Percentiles rank a stretch among this genome's conserved stretches.
Evolutionary conservation across 1,284 basidiomycete species (phyloP).

Genomic region (Rhodotorula sp.): DNA sequence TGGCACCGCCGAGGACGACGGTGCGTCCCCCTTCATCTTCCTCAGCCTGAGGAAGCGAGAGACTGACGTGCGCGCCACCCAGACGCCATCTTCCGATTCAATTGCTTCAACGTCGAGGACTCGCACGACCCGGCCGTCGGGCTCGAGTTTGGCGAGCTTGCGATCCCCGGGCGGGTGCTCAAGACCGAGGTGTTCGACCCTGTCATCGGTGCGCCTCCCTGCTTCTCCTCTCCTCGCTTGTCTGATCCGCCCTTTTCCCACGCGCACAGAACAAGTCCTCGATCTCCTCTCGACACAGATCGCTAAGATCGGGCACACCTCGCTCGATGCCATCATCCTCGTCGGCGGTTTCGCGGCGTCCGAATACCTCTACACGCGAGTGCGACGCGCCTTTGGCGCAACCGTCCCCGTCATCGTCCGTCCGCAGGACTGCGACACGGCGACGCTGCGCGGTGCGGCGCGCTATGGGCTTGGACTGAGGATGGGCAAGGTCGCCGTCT

Average conservation of each 20-base stretch:
- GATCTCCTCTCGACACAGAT: slow-evolving; percentile 73
- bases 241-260: slow-evolving; percentile 63
- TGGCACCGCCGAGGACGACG: no score
- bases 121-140: slow-evolving; percentile 67
- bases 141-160: slow-evolving; percentile 72
- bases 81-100: slow-evolving; percentile 74
- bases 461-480: slow-evolving; percentile 69
- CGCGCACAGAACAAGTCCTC: slow-evolving; percentile 63
- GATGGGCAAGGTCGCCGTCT: slow-evolving; percentile 63
- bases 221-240: not conserved
- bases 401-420: slow-evolving; percentile 70
- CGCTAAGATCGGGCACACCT: slow-evolving; percentile 59
- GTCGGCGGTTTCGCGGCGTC: slow-evolving; percentile 82
- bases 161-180: slow-evolving; percentile 71
- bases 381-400: slow-evolving; percentile 65
- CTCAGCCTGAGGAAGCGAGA: no score
- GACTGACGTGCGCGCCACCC: no score
- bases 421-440: slow-evolving; percentile 77
- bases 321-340: slow-evolving; percentile 72
- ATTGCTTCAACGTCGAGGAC: slow-evolving; percentile 48
- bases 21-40: no score
- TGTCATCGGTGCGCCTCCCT: slow-evolving; percentile 57
- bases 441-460: slow-evolving; percentile 76
- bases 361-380: slow-evolving; percentile 71
- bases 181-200: slow-evolving; percentile 74